These are phyloP conservation scores for Coemansia sp. DNA, from an alignment of 192 early-diverging fungal genomes.

Conservation along the genomic window DNA sequence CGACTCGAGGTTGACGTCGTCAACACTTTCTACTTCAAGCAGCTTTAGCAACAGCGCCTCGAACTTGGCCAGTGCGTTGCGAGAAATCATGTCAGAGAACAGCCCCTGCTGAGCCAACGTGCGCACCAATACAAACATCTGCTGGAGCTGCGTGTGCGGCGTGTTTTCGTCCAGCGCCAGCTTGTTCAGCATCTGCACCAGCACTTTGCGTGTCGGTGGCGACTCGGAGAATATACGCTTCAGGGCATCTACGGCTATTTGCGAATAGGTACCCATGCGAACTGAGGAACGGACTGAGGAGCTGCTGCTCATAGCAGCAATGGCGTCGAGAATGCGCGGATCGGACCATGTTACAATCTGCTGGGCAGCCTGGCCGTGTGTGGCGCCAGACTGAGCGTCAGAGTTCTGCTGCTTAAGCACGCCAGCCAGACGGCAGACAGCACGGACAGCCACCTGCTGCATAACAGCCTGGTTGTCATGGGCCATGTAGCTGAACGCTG, in stretches of 20 bases:
- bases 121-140: conserved; percentile 49
- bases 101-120: conserved; percentile 50
- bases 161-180: conserved; percentile 46
- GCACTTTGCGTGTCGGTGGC: conserved; percentile 61
- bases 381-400: conserved; percentile 28
- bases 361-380: conserved; percentile 63
- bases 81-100: conserved; percentile 56
- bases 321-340: conserved; percentile 62
- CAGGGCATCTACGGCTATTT: conserved; percentile 66
- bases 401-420: conserved; percentile 37
- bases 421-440: conserved; percentile 35
- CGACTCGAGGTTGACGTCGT: conserved; percentile 38
- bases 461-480: conserved; percentile 69
- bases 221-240: conserved; percentile 51
- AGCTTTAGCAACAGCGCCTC: conserved; percentile 59
- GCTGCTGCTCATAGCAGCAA: conserved; percentile 26
- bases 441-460: conserved; percentile 55
- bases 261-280: conserved; percentile 37
- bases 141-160: conserved; percentile 36
- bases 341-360: conserved; percentile 80
- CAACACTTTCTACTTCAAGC: conserved; percentile 50
- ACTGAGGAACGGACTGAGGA: conserved; percentile 4
- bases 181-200: conserved; percentile 64
- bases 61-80: conserved; percentile 60
- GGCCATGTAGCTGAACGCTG: conserved; percentile 77